Conservation (phyloP, 2,329 filamentous ascomycete species). For the Talaromyces sp. region DNA sequence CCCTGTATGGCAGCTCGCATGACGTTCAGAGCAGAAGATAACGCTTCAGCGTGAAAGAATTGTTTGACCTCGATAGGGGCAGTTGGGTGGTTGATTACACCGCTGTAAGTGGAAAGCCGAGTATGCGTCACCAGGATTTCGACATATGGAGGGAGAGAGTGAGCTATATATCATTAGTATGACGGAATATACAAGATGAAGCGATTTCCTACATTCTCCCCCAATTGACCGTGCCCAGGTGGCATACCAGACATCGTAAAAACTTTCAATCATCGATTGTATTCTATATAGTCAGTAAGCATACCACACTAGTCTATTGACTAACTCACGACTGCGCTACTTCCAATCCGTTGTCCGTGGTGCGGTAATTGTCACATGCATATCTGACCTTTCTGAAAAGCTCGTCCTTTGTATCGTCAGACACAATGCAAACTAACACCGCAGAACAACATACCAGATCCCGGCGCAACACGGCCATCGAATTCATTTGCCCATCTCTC, state of each 20-base stretch:
- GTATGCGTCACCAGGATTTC: slow-evolving; percentile 71
- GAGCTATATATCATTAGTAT: slow-evolving; percentile 41
- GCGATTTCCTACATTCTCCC: slow-evolving; percentile 40
- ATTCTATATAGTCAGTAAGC: slow-evolving; percentile 32
- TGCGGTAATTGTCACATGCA: slow-evolving; percentile 33
- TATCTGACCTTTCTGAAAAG: slow-evolving; percentile 28
- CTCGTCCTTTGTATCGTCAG: slow-evolving; percentile 22
- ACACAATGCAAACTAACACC: neutral
- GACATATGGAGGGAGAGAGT: slow-evolving; percentile 62
- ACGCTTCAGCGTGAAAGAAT: slow-evolving; percentile 66
- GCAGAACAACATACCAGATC: slow-evolving; percentile 51
- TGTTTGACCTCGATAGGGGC: slow-evolving; percentile 65
- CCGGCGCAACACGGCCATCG: slow-evolving; percentile 63
- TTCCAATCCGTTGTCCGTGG: slow-evolving; percentile 25
- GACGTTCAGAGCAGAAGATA: slow-evolving; percentile 69
- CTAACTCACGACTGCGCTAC: slow-evolving; percentile 28
- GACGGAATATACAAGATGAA: slow-evolving; percentile 19
- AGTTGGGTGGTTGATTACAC: slow-evolving; percentile 69
- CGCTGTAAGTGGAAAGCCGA: slow-evolving; percentile 67
- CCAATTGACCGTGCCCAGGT: slow-evolving; percentile 58
- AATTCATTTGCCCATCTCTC: slow-evolving; percentile 66
- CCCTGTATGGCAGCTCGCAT: slow-evolving; percentile 69
- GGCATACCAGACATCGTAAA: slow-evolving; percentile 61
- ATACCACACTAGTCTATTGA: neutral
- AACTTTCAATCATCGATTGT: slow-evolving; percentile 58